Evolutionary conservation across 2,329 filamentous ascomycete species (phyloP).

Genomic region (Tolypocladium paradoxum): DNA sequence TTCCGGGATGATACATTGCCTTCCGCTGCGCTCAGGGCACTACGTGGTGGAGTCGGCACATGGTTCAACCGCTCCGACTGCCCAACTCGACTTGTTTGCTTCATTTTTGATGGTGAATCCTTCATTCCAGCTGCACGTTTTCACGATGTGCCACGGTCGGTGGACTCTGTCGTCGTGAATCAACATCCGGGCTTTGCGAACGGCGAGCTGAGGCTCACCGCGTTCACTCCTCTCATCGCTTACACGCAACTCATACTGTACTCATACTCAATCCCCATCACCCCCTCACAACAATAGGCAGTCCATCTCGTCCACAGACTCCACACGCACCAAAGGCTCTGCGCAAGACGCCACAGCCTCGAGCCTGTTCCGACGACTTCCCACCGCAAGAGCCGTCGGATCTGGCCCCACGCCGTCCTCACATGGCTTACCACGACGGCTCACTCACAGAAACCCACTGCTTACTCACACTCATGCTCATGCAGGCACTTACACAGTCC

Average conservation of each 20-base stretch:
- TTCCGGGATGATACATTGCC: not conserved
- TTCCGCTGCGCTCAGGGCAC: not conserved
- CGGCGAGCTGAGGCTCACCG: not conserved
- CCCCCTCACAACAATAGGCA: not conserved
- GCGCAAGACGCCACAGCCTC: not conserved
- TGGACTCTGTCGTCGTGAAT: not conserved
- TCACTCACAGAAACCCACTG: not conserved
- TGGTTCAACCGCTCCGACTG: constrained; percentile 3
- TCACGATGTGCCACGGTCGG: not conserved
- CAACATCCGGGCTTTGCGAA: too few species aligned
- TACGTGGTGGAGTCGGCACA: not conserved
- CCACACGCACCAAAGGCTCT: not conserved
- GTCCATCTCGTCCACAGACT: not conserved
- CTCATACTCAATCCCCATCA: not conserved
- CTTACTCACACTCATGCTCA: not conserved
- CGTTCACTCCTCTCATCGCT: not conserved
- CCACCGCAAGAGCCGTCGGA: not conserved
- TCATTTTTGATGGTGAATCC: not conserved
- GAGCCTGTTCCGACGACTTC: not conserved
- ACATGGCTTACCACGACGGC: too few species aligned
- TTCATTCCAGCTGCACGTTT: too few species aligned
- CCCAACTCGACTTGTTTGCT: not conserved
- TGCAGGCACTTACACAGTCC: not conserved
- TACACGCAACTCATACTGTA: not conserved
- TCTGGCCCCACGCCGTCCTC: too few species aligned